These are phyloP conservation scores for Amanita brunnescens DNA, from an alignment of 768 basidiomycete genomes.

Conservation along the genomic window DNA sequence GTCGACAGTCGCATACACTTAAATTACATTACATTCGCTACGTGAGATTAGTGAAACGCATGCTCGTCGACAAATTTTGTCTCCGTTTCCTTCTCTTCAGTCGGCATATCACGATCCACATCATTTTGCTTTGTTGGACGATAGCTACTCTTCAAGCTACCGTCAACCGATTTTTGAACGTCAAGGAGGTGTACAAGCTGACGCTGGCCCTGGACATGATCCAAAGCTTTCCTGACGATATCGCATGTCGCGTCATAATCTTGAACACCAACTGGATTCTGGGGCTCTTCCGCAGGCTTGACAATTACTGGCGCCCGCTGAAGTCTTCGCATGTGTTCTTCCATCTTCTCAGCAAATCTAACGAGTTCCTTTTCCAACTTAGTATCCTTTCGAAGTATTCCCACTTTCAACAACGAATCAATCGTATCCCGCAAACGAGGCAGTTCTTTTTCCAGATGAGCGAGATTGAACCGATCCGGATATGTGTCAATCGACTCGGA, in stretches of 20 bases:
- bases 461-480: neutral
- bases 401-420: conserved; percentile 15
- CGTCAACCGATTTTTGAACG: conserved; percentile 27
- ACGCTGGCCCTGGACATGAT: conserved; percentile 12
- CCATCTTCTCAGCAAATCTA: conserved; percentile 21
- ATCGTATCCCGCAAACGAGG: conserved; percentile 16
- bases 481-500: conserved; percentile 9
- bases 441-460: conserved; percentile 16
- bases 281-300: conserved; percentile 4
- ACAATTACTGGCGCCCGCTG: neutral
- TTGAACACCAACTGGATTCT: conserved; percentile 8
- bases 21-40: too few species aligned
- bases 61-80: neutral
- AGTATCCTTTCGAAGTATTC: conserved; percentile 16
- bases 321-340: conserved; percentile 14
- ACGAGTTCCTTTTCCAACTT: conserved; percentile 17
- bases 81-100: neutral
- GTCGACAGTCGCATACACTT: too few species aligned
- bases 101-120: neutral
- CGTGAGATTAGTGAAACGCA: too few species aligned
- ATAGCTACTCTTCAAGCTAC: conserved; percentile 13
- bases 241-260: conserved; percentile 15
- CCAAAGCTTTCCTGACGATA: conserved; percentile 13
- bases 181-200: conserved; percentile 27
- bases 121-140: neutral